Evolutionary conservation across 2,329 filamentous ascomycete genomes (phyloP), one percentile per base, ranked within the genome.

Genomic region (Nemania sp.): DNA sequence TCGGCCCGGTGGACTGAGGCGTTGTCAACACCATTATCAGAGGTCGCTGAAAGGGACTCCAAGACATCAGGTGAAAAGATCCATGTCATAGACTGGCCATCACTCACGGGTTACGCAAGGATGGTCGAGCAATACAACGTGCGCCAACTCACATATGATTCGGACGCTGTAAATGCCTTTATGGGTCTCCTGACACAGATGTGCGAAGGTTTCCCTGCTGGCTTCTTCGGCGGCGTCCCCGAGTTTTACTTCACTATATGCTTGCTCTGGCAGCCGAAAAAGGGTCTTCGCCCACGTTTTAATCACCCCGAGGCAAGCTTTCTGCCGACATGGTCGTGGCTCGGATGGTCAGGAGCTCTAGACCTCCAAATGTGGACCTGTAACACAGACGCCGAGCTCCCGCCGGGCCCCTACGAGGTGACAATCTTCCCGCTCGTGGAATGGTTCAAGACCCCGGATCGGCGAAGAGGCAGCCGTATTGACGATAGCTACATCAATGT

Each of bases 211-310:
- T 58, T 58, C 9, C 35, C 55, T 2, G 49, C 54, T 10, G 55
- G 55, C 9, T 58, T 58, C 49, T 58, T 47, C 7, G 55, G 55
- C 12, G 55, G 55, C 21, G 34, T 48, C 11, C 55, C 55, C 7
- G 55, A 58, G 35, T 58, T 58, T 35, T 58, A 58, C 35, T 58
- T 58, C 17, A 58, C 55, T 10, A 53, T 58, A n/a, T 58, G 55
- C 34, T 35, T 58, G 42, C 55, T 58, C 42, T 58, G 55, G 55
- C 55, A 58, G 21, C 55, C 48, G 12, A 47, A 47, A 35, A 52
- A 6, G 7, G 17, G 49, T 5, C 47, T 52, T 20, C 55, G 47
- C 9, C 47, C 55, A 39, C 55, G 55, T 1, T 52, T 51, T 15
- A n/a, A 39, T 46, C 47, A 52, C 10, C 18, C 39, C 10, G 32